Conservation (phyloP, 1,284 basidiomycete genomes). For the Fomitopsis pinicola region DNA sequence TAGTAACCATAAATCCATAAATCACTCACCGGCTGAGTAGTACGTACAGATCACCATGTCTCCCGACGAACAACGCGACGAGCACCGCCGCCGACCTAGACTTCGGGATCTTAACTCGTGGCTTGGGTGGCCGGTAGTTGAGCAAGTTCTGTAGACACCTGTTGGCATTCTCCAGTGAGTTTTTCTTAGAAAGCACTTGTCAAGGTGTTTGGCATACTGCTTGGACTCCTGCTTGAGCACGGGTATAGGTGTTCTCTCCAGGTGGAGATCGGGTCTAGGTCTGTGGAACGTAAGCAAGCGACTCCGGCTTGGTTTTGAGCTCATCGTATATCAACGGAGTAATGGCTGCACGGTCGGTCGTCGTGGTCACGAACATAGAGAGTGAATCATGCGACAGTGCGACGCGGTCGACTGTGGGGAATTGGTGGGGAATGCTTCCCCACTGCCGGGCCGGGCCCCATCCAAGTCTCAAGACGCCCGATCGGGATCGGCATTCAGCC, state of each 20-base stretch:
- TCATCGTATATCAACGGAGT: background rate
- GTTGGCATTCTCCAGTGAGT: background rate
- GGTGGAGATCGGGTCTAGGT: slow-evolving; percentile 34
- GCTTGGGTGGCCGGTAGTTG: slow-evolving; percentile 45
- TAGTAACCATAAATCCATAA: too few relatives aligned
- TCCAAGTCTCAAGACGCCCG: background rate
- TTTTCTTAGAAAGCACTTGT: background rate
- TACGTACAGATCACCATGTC: slow-evolving; percentile 79
- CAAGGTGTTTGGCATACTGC: slow-evolving; percentile 27
- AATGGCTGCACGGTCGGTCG: background rate
- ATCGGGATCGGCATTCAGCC: background rate
- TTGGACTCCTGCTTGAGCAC: slow-evolving; percentile 43
- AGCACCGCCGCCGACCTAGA: slow-evolving; percentile 66
- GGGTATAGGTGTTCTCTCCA: slow-evolving; percentile 38
- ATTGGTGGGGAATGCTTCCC: background rate
- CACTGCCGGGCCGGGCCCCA: background rate
- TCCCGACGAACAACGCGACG: slow-evolving; percentile 77
- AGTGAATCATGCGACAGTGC: background rate
- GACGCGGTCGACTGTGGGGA: background rate
- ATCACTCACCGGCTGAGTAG: slow-evolving; percentile 63
- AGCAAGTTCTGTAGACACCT: slow-evolving; percentile 63
- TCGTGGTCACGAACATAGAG: background rate
- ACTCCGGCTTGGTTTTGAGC: background rate
- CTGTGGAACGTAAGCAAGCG: slow-evolving; percentile 39
- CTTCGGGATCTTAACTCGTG: slow-evolving; percentile 44